Evolutionary conservation across 73 alveolate species (phyloP).

Genomic region (Effrenium voratum): DNA sequence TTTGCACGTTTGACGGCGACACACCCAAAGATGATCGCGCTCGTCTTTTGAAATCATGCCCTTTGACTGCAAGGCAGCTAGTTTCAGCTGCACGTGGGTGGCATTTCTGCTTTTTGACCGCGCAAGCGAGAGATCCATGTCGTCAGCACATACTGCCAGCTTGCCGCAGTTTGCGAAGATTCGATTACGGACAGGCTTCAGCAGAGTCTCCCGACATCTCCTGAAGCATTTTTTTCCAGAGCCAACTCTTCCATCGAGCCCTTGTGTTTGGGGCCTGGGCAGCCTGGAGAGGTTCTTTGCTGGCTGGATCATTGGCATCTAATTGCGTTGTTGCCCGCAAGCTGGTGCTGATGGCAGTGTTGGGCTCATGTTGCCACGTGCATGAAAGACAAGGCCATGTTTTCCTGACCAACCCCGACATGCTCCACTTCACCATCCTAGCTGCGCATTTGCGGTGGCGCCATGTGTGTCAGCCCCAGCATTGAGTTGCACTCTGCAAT

Average conservation of each 20-base stretch:
- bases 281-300: too few relatives aligned
- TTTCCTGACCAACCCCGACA: conserved; percentile 86
- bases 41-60: conserved; percentile 49
- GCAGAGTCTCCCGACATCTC: too few relatives aligned
- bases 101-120: neutral
- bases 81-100: too few relatives aligned
- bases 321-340: neutral
- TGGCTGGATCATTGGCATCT: neutral
- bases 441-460: conserved; percentile 53
- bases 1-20: conserved; percentile 90
- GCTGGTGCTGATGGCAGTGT: neutral
- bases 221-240: too few relatives aligned
- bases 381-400: neutral
- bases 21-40: conserved; percentile 92
- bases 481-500: neutral
- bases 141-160: too few relatives aligned
- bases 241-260: too few relatives aligned
- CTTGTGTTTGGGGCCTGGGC: too few relatives aligned
- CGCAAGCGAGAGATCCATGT: neutral
- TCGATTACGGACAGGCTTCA: too few relatives aligned
- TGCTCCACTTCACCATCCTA: conserved; percentile 86
- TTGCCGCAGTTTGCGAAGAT: too few relatives aligned
- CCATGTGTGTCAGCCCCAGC: conserved; percentile 21
- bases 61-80: too few relatives aligned
- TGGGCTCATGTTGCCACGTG: neutral